Base-by-base conservation (phyloP, 345 rosid species). In the Citrus trifoliata region DNA sequence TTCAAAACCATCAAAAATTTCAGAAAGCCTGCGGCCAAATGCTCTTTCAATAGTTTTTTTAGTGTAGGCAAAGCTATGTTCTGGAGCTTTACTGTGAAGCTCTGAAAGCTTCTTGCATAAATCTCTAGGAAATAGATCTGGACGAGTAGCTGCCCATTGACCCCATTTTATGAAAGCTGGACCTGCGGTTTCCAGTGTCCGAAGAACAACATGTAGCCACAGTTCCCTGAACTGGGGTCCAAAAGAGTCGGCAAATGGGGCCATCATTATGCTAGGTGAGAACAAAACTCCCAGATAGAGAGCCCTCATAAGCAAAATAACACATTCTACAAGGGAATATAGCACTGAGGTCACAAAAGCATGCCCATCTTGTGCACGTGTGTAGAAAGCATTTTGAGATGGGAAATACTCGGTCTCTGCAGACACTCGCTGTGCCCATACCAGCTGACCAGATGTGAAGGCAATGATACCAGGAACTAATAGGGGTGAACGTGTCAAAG, bases 121-220 rank as follows among this genome's bases (percentile, higher is more conserved):
- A 88, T 97, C 99, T 79, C 92, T 87, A 22, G 97, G 89, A 79
- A 97, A 94, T 78, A 92, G 90, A 83, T 97, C 99, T 16, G 99
- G 98, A 37, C 99, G 79, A 73, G 99, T 97, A 13, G 99, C 99
- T 27, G 98, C 93, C 98, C 99, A 97, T 73, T 97, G 99, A 28
- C 99, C 99, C 93, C 97, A 94, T 80, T 97, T 97, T 80, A 97
- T 97, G 77, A 97, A 94, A 46, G 99, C 99, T 69, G 99, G 99
- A 74, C 99, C 99, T 40, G 98, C 98, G 68, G 6, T 83, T 74
- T 92, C 98, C 77, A 97, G 83, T 10, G 98, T 90, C 21, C 89
- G 88, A 81, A 80, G 98, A 55, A 97, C 91, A 75, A 94, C 84
- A 80, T 83, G 89, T 79, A 90, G 92, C 93, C 92, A 90, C 35